A percentile compares a stretch with the other conserved stretches of the same genome.
Conservation (phyloP, 495 filamentous ascomycete genomes). For the Cladorrhinum samala region DNA sequence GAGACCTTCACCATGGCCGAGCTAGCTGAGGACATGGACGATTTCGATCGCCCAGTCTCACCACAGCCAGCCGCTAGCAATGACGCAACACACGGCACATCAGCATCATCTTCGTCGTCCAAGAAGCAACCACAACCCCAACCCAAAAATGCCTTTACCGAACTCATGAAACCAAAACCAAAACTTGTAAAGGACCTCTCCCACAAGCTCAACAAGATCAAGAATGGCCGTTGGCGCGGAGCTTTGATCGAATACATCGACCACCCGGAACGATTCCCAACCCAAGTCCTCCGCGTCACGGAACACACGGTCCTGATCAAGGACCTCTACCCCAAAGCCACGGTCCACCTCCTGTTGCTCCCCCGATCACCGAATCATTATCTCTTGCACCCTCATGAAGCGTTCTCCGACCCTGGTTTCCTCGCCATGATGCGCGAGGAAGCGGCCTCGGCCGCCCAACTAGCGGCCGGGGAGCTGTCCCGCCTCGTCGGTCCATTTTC, state of each 20-base stretch:
- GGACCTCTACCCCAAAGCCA: conserved; percentile 80
- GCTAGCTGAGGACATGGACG: too few relatives aligned
- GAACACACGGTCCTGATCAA: conserved; percentile 71
- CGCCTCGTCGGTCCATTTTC: conserved; percentile 62
- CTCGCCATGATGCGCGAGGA: conserved; percentile 57
- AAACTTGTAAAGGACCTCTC: conserved; percentile 10
- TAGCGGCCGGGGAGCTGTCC: conserved; percentile 72
- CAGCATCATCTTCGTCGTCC: background rate
- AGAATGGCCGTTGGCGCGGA: conserved; percentile 43
- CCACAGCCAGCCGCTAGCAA: too few relatives aligned
- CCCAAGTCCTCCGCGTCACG: conserved; percentile 62
- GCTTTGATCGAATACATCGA: conserved; percentile 66
- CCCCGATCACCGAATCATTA: conserved; percentile 61
- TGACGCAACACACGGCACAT: too few relatives aligned
- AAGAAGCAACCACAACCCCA: background rate
- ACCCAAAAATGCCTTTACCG: conserved; percentile 42
- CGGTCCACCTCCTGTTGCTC: conserved; percentile 78
- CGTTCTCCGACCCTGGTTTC: conserved; percentile 66
- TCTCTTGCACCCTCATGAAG: conserved; percentile 68
- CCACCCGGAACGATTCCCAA: conserved; percentile 59
- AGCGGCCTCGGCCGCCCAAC: conserved; percentile 49
- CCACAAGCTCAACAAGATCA: conserved; percentile 6
- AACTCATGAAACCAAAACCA: conserved; percentile 57
- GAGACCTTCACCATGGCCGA: too few relatives aligned
- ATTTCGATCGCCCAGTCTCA: too few relatives aligned